Percentiles rank a stretch among this genome's conserved stretches.
Evolutionary conservation across 805 yeast genomes (phyloP).

Genomic region (Ogataea zsoltii): DNA sequence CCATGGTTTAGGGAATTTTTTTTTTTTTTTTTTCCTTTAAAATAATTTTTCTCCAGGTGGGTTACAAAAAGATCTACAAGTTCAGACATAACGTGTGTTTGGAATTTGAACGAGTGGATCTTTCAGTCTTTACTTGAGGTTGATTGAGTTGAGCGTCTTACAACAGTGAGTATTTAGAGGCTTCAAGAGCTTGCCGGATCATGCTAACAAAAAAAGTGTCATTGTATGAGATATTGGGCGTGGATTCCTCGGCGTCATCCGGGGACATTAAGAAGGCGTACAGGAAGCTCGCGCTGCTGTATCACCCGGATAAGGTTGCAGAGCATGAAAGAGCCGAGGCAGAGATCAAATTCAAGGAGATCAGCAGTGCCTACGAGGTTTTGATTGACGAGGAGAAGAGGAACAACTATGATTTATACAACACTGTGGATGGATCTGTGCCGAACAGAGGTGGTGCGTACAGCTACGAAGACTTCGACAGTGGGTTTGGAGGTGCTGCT

Average conservation of each 20-base stretch:
- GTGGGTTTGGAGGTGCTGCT: slow-evolving; percentile 50
- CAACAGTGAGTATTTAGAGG: too few species aligned
- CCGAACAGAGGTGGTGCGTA: slow-evolving; percentile 32
- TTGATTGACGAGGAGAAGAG: slow-evolving; percentile 69
- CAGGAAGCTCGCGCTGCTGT: slow-evolving; percentile 74
- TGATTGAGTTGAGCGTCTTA: too few species aligned
- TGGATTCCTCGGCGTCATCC: slow-evolving; percentile 61
- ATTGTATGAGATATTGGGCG: slow-evolving; percentile 69
- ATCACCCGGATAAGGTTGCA: slow-evolving; percentile 88
- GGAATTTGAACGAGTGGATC: too few species aligned
- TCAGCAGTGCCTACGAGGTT: slow-evolving; percentile 83
- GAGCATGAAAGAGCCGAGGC: slow-evolving; percentile 63
- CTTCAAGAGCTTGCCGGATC: too few species aligned
- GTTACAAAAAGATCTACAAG: too few species aligned
- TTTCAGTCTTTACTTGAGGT: too few species aligned
- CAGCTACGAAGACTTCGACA: slow-evolving; percentile 35
- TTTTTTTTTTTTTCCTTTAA: too few species aligned
- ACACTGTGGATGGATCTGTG: slow-evolving; percentile 39
- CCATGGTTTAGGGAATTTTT: background rate
- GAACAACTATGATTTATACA: slow-evolving; percentile 58
- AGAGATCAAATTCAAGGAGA: slow-evolving; percentile 78
- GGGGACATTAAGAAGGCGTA: slow-evolving; percentile 82
- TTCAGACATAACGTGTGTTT: too few species aligned
- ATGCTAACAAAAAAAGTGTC: slow-evolving; percentile 18
- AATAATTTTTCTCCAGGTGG: slow-evolving; percentile 1